These are phyloP conservation scores for Rhodofomes roseus DNA, from an alignment of 1,284 basidiomycete genomes.

Conservation along the genomic window DNA sequence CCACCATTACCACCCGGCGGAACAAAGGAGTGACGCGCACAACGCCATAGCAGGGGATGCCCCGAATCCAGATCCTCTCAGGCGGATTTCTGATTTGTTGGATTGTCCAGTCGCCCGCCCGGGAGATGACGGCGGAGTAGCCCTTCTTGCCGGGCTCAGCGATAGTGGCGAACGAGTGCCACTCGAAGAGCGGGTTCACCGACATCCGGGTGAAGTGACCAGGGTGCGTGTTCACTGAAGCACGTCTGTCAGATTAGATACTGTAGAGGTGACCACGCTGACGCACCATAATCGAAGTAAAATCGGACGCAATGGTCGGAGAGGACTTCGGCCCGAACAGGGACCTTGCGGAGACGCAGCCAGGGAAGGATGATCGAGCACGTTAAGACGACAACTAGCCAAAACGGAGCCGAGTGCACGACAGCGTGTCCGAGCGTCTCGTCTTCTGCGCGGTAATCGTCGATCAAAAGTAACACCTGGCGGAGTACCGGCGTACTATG, in stretches of 20 bases:
- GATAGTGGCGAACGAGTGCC: slow-evolving; percentile 59
- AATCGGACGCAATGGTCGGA: slow-evolving; percentile 53
- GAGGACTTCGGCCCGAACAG: slow-evolving; percentile 46
- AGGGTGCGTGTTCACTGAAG: slow-evolving; percentile 39
- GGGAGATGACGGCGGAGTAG: slow-evolving; percentile 52
- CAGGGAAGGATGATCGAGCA: slow-evolving; percentile 53
- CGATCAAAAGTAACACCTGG: slow-evolving; percentile 45
- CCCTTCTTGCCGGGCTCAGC: slow-evolving; percentile 46
- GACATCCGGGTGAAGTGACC: slow-evolving; percentile 54
- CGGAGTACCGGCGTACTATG: not conserved
- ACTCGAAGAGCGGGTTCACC: slow-evolving; percentile 50
- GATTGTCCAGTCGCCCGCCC: slow-evolving; percentile 58
- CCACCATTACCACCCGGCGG: slow-evolving; percentile 54
- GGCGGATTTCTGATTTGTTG: slow-evolving; percentile 48
- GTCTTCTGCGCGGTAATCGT: slow-evolving; percentile 42
- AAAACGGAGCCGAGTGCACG: slow-evolving; percentile 43
- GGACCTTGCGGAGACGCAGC: slow-evolving; percentile 48
- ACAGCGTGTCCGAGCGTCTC: slow-evolving; percentile 39
- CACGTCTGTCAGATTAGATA: not conserved
- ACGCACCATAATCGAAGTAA: slow-evolving; percentile 51
- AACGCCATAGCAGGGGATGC: slow-evolving; percentile 51
- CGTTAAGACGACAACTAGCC: slow-evolving; percentile 49
- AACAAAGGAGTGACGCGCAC: slow-evolving; percentile 53
- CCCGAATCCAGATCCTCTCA: slow-evolving; percentile 50
- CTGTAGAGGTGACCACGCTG: too few species aligned